These are phyloP conservation scores for Pythium phragmiticola DNA, from an alignment of 352 stramenopile species.

Conservation along the genomic window DNA sequence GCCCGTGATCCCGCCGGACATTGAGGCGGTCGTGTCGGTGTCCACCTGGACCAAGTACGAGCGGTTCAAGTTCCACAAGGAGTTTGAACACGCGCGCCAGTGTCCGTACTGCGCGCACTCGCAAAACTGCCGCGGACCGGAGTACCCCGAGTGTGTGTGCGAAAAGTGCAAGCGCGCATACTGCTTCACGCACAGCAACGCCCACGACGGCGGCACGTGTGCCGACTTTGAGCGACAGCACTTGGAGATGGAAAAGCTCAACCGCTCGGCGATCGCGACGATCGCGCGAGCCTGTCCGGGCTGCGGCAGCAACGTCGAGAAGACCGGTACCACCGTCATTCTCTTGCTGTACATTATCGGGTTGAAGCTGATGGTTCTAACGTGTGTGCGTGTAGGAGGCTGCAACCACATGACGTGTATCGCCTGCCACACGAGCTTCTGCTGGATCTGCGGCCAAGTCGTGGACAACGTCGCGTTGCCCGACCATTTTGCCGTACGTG, in stretches of 20 bases:
- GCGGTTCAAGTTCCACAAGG: constrained; percentile 88
- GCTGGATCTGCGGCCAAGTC: constrained; percentile 87
- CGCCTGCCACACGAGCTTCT: constrained; percentile 85
- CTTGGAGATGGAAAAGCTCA: constrained; percentile 74
- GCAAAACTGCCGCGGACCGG: constrained; percentile 39
- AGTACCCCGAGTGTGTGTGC: constrained; percentile 51
- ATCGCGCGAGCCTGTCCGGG: constrained; percentile 85
- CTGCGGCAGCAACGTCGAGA: constrained; percentile 88
- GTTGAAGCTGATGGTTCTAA: not conserved
- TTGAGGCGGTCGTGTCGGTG: constrained; percentile 44
- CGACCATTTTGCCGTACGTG: constrained; percentile 66
- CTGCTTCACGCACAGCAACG: constrained; percentile 88
- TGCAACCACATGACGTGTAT: constrained; percentile 93
- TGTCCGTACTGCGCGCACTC: constrained; percentile 62
- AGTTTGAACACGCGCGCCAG: constrained; percentile 57
- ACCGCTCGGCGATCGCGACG: constrained; percentile 71
- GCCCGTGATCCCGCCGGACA: constrained; percentile 44
- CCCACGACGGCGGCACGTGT: constrained; percentile 70
- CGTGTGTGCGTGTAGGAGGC: constrained; percentile 40
- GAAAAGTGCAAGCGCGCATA: constrained; percentile 55
- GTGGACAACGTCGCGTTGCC: constrained; percentile 87
- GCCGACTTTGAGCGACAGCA: constrained; percentile 75
- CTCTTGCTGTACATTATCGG: not conserved
- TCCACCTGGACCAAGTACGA: constrained; percentile 73
- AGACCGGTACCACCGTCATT: constrained; percentile 48